A percentile compares a stretch with the other conserved stretches of the same genome.
Conservation (phyloP, 73 alveolate species). For the Uronychia setigera region DNA sequence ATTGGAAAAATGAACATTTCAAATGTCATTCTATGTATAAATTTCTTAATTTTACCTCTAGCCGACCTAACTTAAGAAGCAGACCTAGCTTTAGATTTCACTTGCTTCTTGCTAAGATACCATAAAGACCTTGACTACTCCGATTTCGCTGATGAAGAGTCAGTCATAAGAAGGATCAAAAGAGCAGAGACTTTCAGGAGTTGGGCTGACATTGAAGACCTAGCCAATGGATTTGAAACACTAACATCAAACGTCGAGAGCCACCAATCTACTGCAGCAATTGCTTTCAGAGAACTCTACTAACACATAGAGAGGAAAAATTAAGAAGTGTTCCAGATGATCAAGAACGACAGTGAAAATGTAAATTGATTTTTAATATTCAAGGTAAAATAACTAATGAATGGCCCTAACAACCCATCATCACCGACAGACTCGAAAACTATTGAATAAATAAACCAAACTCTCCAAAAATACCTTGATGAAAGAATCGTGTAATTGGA, state of each 20-base stretch:
- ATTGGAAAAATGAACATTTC: constrained; percentile 52
- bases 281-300: constrained; percentile 58
- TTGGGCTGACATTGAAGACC: constrained; percentile 77
- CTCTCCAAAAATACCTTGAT: no score
- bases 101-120: constrained; percentile 56
- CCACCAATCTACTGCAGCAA: constrained; percentile 55
- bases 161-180: constrained; percentile 32
- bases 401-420: no score
- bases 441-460: no score
- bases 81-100: constrained; percentile 63
- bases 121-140: constrained; percentile 63
- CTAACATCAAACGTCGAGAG: constrained; percentile 15
- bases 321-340: constrained; percentile 37
- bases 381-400: no score
- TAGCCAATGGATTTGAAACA: constrained; percentile 66
- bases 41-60: neutral
- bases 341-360: no score
- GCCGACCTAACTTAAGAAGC: constrained; percentile 34
- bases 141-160: constrained; percentile 49
- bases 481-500: no score
- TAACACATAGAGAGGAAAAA: constrained; percentile 33
- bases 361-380: no score
- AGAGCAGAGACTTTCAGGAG: constrained; percentile 66
- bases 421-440: no score
- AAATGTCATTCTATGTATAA: constrained; percentile 7